phyloP scores from a whole-genome alignment of 31 red algal species.

The Porphyra umbilicalis region DNA sequence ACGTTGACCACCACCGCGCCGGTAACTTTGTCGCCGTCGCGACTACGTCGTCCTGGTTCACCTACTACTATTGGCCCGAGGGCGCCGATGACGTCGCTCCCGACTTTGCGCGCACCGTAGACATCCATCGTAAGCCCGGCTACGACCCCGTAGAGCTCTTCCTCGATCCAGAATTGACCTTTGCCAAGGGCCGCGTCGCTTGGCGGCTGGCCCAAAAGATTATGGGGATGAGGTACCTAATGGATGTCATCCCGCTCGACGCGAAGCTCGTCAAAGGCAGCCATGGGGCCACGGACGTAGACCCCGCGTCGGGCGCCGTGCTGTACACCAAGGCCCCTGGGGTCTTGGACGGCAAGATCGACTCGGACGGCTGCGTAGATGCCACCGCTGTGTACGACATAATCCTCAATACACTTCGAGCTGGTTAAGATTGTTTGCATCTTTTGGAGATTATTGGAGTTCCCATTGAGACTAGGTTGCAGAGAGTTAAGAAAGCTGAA shows the following conservation, averaged over 20 bases:
- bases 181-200: conserved; percentile 25
- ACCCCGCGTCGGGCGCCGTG: conserved; percentile 19
- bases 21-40: conserved; percentile 58
- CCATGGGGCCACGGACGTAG: conserved; percentile 22
- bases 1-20: conserved; percentile 39
- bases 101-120: conserved; percentile 62
- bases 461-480: too few species aligned
- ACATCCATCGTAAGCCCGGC: conserved; percentile 75
- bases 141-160: conserved; percentile 75
- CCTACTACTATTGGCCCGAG: conserved; percentile 73
- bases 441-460: too few species aligned
- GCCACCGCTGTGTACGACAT: conserved; percentile 40
- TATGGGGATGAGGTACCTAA: conserved; percentile 48
- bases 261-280: conserved; percentile 36
- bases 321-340: conserved; percentile 26
- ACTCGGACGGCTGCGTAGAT: conserved; percentile 1
- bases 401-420: conserved; percentile 19
- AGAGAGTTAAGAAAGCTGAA: too few species aligned
- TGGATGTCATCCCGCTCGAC: conserved; percentile 72
- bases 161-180: conserved; percentile 42
- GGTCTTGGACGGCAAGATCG: conserved; percentile 16
- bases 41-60: conserved; percentile 41
- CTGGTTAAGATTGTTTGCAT: too few species aligned
- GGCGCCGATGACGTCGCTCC: conserved; percentile 37
- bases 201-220: conserved; percentile 30